A percentile compares a stretch with the other conserved stretches of the same genome.
phyloP scores from a whole-genome alignment of 352 stramenopile genomes.

The Globisporangium rhizosaccharum region DNA sequence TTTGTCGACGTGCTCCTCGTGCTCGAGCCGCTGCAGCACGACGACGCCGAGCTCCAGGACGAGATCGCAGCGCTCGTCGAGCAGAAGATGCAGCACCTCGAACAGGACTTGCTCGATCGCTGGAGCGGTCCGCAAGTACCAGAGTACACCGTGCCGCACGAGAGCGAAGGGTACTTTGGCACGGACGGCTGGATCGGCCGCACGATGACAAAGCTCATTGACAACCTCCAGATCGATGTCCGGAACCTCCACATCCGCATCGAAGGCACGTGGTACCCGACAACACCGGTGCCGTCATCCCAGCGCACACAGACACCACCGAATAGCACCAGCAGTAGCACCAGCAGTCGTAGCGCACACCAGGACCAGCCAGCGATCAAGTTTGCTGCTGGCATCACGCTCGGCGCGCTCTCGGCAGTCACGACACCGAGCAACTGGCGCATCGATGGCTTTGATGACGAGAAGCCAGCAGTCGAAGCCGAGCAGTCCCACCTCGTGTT shows the following conservation, averaged over 20 bases:
- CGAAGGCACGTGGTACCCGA: slow-evolving; percentile 65
- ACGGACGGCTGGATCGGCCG: slow-evolving; percentile 85
- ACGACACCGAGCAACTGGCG: slow-evolving; percentile 83
- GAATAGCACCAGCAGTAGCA: slow-evolving; percentile 9
- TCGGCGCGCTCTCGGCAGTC: slow-evolving; percentile 79
- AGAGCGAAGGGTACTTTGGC: slow-evolving; percentile 86
- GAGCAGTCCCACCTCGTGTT: slow-evolving; percentile 71
- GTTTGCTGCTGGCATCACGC: slow-evolving; percentile 71
- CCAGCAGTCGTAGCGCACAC: neutral
- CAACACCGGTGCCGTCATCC: slow-evolving; percentile 13
- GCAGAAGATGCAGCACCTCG: slow-evolving; percentile 62
- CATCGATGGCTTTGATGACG: slow-evolving; percentile 64
- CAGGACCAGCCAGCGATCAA: slow-evolving; percentile 29
- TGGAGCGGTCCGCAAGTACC: slow-evolving; percentile 68
- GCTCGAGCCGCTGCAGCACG: slow-evolving; percentile 60
- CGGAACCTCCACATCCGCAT: slow-evolving; percentile 84
- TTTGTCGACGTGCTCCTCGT: slow-evolving; percentile 85
- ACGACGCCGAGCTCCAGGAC: slow-evolving; percentile 68
- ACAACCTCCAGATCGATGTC: slow-evolving; percentile 88
- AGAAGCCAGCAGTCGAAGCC: slow-evolving; percentile 15
- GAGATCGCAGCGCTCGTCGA: slow-evolving; percentile 45
- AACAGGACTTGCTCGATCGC: slow-evolving; percentile 76
- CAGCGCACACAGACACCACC: slow-evolving; percentile 16
- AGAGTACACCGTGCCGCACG: slow-evolving; percentile 56
- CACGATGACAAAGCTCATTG: slow-evolving; percentile 88